phyloP scores from a whole-genome alignment of 345 rosid genomes.

The sweet orange (Citrus sinensis) region DNA sequence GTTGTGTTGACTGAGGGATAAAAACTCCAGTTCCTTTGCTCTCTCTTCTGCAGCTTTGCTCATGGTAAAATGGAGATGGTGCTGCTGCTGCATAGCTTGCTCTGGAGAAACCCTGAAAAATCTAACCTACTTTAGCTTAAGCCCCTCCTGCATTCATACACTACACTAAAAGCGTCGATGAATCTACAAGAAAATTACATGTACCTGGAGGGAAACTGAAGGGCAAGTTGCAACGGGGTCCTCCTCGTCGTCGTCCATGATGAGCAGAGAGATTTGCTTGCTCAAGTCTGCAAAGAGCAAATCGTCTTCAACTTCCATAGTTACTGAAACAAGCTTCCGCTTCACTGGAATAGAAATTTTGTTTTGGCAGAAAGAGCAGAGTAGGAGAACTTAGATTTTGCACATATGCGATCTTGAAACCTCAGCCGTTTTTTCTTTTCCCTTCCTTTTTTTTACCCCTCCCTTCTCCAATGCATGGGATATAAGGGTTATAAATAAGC shows the following conservation, averaged over 20 bases:
- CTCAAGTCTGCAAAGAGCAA: constrained; percentile 83
- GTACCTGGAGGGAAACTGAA: constrained; percentile 70
- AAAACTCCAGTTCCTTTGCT: constrained; percentile 96
- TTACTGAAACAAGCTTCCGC: constrained; percentile 13
- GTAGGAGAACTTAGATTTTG: background rate
- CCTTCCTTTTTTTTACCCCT: background rate
- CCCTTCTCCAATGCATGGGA: constrained; percentile 9
- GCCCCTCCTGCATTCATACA: background rate
- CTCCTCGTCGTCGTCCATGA: constrained; percentile 90
- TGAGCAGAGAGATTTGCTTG: constrained; percentile 87
- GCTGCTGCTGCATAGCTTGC: constrained; percentile 36
- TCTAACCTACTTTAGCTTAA: constrained; percentile 5
- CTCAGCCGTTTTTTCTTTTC: no score
- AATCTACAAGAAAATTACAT: background rate
- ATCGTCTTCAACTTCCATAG: constrained; percentile 88
- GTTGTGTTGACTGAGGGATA: constrained; percentile 65
- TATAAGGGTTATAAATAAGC: constrained; percentile 30
- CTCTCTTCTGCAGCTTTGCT: constrained; percentile 49
- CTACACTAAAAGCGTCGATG: background rate
- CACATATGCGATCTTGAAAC: background rate
- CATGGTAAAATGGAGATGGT: constrained; percentile 40
- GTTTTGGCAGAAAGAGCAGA: background rate
- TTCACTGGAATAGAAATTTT: background rate
- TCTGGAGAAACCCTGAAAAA: constrained; percentile 44
- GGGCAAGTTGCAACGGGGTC: constrained; percentile 46